phyloP scores from a whole-genome alignment of 1,284 basidiomycete species.

The Trichosporon sp. region DNA sequence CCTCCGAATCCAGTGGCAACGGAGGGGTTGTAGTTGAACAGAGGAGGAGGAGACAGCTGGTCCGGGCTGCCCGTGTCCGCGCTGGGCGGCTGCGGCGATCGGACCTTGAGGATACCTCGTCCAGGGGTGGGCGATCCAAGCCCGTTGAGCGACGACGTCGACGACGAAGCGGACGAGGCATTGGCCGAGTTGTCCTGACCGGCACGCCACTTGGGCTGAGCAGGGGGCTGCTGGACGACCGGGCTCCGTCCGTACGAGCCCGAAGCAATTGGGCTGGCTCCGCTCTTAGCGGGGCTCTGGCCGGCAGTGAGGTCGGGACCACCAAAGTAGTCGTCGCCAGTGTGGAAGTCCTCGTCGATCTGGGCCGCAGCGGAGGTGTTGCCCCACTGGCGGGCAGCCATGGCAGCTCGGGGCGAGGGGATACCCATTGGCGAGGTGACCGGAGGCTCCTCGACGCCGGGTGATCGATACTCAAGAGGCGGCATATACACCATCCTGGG shows the following conservation, averaged over 20 bases:
- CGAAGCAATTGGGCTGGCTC: background rate
- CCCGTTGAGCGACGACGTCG: slow-evolving; percentile 28
- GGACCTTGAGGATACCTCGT: slow-evolving; percentile 44
- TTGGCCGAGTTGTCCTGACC: slow-evolving; percentile 15
- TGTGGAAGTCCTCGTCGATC: slow-evolving; percentile 53
- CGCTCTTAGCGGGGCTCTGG: slow-evolving; percentile 7
- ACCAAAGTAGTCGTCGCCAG: slow-evolving; percentile 56
- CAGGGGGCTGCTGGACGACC: slow-evolving; percentile 35
- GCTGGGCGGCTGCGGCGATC: slow-evolving; percentile 24
- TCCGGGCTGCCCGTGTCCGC: slow-evolving; percentile 10
- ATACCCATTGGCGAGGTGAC: slow-evolving; percentile 32
- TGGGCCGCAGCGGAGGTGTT: slow-evolving; percentile 24
- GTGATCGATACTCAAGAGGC: slow-evolving; percentile 48
- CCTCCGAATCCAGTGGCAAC: slow-evolving; percentile 47
- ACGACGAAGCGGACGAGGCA: slow-evolving; percentile 19
- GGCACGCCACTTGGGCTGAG: slow-evolving; percentile 44
- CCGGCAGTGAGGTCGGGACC: slow-evolving; percentile 52
- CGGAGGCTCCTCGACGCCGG: slow-evolving; percentile 15
- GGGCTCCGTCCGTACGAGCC: slow-evolving; percentile 22
- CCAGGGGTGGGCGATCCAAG: slow-evolving; percentile 28
- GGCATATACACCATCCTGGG: slow-evolving; percentile 67
- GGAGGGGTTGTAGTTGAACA: slow-evolving; percentile 49
- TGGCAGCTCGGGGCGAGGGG: slow-evolving; percentile 32
- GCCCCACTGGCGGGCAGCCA: slow-evolving; percentile 31
- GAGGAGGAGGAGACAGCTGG: slow-evolving; percentile 27